Percentiles rank a stretch among this genome's conserved stretches.
Evolutionary conservation across 108 stramenopile genomes (phyloP).

Genomic region (Skeletonema costatum): DNA sequence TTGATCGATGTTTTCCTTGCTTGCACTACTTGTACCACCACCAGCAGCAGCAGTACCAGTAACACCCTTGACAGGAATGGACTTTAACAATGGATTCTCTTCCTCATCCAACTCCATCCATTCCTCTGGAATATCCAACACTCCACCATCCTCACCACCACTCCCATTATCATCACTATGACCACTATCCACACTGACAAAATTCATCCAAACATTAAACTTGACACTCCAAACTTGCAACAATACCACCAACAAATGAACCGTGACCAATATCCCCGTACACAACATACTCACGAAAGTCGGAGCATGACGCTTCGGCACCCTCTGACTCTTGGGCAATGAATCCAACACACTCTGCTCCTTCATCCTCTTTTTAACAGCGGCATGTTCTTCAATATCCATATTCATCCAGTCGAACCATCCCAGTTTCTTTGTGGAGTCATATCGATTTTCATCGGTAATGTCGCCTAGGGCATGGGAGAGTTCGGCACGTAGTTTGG

Average conservation of each 20-base stretch:
- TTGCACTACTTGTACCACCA: conserved; percentile 5
- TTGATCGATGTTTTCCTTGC: conserved; percentile 1
- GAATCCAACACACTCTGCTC: conserved; percentile 72
- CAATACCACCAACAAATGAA: conserved; percentile 88
- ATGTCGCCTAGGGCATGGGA: conserved; percentile 80
- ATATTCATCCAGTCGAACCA: conserved; percentile 89
- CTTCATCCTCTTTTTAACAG: conserved; percentile 79
- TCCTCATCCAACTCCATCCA: conserved; percentile 67
- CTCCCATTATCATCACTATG: neutral
- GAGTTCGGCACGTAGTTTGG: conserved; percentile 80
- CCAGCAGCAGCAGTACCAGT: neutral
- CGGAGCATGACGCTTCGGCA: conserved; percentile 77
- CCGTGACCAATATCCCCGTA: conserved; percentile 67
- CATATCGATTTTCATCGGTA: conserved; percentile 71
- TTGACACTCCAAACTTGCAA: conserved; percentile 95
- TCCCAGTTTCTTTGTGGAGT: conserved; percentile 56
- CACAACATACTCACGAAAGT: conserved; percentile 80
- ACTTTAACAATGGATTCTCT: conserved; percentile 22
- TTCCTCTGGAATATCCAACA: conserved; percentile 53
- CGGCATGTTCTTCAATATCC: conserved; percentile 91
- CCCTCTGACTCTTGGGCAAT: conserved; percentile 79
- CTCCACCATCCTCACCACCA: conserved; percentile 11
- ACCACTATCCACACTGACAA: conserved; percentile 52
- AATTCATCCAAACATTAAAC: conserved; percentile 91
- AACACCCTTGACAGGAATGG: neutral